phyloP scores from a whole-genome alignment of 495 filamentous ascomycete species.

The Penicillium macrosclerotiorum region DNA sequence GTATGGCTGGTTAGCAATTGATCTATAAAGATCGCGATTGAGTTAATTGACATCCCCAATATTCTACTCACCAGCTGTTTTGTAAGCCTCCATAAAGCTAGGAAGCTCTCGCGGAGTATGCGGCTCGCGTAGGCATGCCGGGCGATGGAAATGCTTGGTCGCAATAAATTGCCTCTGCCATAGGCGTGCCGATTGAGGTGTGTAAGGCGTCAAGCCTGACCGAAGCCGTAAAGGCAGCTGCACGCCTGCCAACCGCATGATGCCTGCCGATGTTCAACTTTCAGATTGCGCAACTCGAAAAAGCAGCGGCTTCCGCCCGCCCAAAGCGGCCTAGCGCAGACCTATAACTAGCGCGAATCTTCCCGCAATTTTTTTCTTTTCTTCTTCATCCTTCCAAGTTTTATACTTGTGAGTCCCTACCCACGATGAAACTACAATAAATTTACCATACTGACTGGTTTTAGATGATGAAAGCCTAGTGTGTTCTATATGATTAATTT shows the following conservation, averaged over 20 bases:
- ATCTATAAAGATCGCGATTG: no score
- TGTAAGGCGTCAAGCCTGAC: slow-evolving; percentile 29
- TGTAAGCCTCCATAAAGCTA: slow-evolving; percentile 45
- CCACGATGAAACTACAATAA: background rate
- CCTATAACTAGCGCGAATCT: slow-evolving; percentile 20
- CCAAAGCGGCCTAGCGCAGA: slow-evolving; percentile 28
- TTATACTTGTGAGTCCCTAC: slow-evolving; percentile 75
- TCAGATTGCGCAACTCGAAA: slow-evolving; percentile 16
- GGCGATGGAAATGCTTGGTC: slow-evolving; percentile 26
- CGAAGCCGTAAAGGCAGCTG: slow-evolving; percentile 17
- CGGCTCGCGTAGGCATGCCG: slow-evolving; percentile 25
- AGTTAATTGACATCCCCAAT: no score
- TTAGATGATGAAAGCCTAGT: slow-evolving; percentile 99
- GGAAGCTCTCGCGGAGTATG: slow-evolving; percentile 13
- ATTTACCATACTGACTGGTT: slow-evolving; percentile 40
- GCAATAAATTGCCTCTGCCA: slow-evolving; percentile 11
- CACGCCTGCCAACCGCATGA: slow-evolving; percentile 7
- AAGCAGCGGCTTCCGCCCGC: slow-evolving; percentile 22
- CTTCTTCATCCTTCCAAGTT: slow-evolving; percentile 96
- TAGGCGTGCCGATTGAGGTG: background rate
- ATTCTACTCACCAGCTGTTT: slow-evolving; percentile 46
- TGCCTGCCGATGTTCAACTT: background rate
- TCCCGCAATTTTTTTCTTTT: slow-evolving; percentile 46
- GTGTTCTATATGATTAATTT: slow-evolving; percentile 85
- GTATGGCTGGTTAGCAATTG: slow-evolving; percentile 10